These are phyloP conservation scores for Trifolium dubium DNA, from an alignment of 306 rosid species.

Conservation along the genomic window DNA sequence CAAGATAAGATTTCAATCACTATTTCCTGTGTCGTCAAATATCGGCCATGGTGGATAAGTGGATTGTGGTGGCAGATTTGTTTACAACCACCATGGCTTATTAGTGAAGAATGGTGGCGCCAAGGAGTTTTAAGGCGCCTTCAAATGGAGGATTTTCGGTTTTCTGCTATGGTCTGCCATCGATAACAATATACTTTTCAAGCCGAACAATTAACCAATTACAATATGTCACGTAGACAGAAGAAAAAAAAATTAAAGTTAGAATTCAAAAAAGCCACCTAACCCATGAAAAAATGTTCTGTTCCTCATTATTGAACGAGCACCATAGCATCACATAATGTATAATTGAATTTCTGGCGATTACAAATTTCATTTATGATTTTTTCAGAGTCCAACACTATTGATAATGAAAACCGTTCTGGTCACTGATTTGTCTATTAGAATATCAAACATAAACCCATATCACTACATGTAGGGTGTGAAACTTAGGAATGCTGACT, in stretches of 20 bases:
- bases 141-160: neutral
- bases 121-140: neutral
- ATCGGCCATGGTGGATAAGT: neutral
- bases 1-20: slow-evolving; percentile 11
- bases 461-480: slow-evolving; percentile 6
- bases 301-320: slow-evolving; percentile 1
- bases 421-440: slow-evolving; percentile 24
- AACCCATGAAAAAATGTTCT: slow-evolving; percentile 13
- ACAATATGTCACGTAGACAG: neutral
- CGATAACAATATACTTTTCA: slow-evolving; percentile 28
- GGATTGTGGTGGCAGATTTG: neutral
- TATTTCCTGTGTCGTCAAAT: neutral
- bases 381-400: slow-evolving; percentile 24
- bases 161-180: neutral
- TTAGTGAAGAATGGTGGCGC: neutral
- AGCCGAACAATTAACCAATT: slow-evolving; percentile 6
- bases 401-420: neutral
- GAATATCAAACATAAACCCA: slow-evolving; percentile 19
- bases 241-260: neutral
- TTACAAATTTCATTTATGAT: neutral
- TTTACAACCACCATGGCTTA: neutral
- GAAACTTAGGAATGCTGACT: slow-evolving; percentile 27
- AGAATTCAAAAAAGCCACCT: slow-evolving; percentile 11
- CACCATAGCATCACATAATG: slow-evolving; percentile 18
- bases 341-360: slow-evolving; percentile 8